Evolutionary conservation across 2,329 filamentous ascomycete species (phyloP).

Genomic region (Epichloe uncinata): DNA sequence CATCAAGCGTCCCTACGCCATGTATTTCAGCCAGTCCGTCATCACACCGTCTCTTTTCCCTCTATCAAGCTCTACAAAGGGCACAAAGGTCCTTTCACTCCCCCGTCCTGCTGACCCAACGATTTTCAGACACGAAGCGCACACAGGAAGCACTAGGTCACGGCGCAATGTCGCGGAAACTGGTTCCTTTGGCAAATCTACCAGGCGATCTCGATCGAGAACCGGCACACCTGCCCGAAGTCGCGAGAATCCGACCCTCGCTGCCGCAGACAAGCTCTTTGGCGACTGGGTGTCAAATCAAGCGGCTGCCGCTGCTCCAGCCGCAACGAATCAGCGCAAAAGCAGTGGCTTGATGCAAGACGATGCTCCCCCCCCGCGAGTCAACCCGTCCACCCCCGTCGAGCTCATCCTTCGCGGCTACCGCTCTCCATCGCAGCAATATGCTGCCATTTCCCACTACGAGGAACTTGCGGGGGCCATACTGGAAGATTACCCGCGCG

Average conservation of each 20-base stretch:
- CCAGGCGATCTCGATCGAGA: constrained; percentile 46
- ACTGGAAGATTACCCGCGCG: constrained; percentile 85
- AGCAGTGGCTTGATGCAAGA: constrained; percentile 23
- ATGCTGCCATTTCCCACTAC: constrained; percentile 80
- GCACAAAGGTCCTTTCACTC: not conserved
- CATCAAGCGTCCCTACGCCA: constrained; percentile 50
- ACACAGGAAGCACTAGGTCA: constrained; percentile 32
- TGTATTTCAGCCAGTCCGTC: constrained; percentile 50
- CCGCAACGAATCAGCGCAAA: constrained; percentile 20
- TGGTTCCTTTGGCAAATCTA: constrained; percentile 55
- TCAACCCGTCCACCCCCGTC: constrained; percentile 33
- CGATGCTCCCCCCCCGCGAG: constrained; percentile 23
- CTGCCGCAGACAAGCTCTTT: constrained; percentile 49
- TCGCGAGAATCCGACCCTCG: constrained; percentile 48
- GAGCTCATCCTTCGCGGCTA: constrained; percentile 84
- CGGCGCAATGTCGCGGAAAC: constrained; percentile 44
- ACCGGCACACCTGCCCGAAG: constrained; percentile 42
- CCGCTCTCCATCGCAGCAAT: constrained; percentile 49
- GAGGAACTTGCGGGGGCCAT: constrained; percentile 76
- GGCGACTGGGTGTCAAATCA: constrained; percentile 42
- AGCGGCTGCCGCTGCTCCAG: constrained; percentile 19
- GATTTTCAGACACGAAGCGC: constrained; percentile 36
- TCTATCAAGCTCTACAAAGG: constrained; percentile 4
- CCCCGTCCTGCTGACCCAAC: not conserved
- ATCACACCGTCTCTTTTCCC: not conserved